These are phyloP conservation scores for Apiotrichum siamense DNA, from an alignment of 1,284 basidiomycete genomes.

Conservation along the genomic window DNA sequence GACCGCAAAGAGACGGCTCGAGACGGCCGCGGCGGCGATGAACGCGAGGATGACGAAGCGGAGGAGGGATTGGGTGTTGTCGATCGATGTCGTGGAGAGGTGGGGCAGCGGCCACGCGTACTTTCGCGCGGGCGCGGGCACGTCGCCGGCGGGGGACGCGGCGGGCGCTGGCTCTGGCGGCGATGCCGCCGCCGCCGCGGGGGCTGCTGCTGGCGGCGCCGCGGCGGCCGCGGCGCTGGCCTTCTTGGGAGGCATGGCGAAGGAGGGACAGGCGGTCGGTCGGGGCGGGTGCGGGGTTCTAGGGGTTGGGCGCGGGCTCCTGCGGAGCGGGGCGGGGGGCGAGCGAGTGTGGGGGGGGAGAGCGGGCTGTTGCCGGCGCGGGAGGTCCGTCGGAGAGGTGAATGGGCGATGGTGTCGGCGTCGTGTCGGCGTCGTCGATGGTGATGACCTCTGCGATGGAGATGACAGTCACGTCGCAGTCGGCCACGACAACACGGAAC, in stretches of 20 bases:
- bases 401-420: too few relatives aligned
- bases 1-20: conserved; percentile 94
- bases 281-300: neutral
- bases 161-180: neutral
- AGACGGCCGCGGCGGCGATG: conserved; percentile 88
- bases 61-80: conserved; percentile 75
- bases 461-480: too few relatives aligned
- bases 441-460: too few relatives aligned
- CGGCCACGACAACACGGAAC: too few relatives aligned
- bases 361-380: too few relatives aligned
- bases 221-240: neutral
- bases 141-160: neutral
- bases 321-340: too few relatives aligned
- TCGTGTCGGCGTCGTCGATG: too few relatives aligned
- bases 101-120: conserved; percentile 44
- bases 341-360: too few relatives aligned
- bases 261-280: neutral
- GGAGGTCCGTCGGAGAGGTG: too few relatives aligned
- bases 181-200: neutral
- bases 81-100: conserved; percentile 56
- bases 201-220: neutral
- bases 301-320: conserved; percentile 3
- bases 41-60: conserved; percentile 77
- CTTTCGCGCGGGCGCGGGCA: conserved; percentile 2
- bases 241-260: conserved; percentile 3